Base-by-base conservation (phyloP, 148 eudicot species). In the Persicaria maculosa region DNA sequence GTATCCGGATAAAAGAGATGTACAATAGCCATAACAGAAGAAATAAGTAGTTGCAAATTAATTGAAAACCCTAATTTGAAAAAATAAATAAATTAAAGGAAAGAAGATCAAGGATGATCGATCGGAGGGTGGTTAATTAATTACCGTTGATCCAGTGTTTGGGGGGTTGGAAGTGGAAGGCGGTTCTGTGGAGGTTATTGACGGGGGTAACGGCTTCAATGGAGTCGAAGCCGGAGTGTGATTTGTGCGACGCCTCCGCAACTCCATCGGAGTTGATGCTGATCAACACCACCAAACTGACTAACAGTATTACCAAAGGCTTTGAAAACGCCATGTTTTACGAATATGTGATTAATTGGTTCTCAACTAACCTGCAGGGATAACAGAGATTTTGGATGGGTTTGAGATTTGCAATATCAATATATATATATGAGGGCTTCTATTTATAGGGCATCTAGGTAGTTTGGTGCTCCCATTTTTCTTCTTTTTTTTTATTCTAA, bases 71-170 rank as follows among this genome's bases (percentile, higher is more conserved):
- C 43, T 43, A 0, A n/a, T 22, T 44, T 5, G 25, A 58, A 10
- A 40, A 9, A 74, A 22, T 47, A 44, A 9, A 7, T 65, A 62
- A 44, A 9, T 4, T 65, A 62, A 71, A 10, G 44, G 40, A 31
- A 31, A 31, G 40, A 31, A 31, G 36, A 1, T 31, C 36, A 3
- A 31, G 40, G 40, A 31, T 31, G 40, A 31, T 0, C 3, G 40
- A 31, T 0, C 3, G 40, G 40, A 31, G 40, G 40, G 2, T 31
- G 40, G 40, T 3, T 1, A 31, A 68, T 52, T 9, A 20, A 48
- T 48, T 25, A 82, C 85, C 85, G 62, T 82, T 79, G 73, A 79
- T 79, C 82, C 85, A 82, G 70, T 82, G 80, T 22, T 79, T 76
- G 0, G 72, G 76, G 48, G 85, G 80, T 19, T 76, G 85, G 61